Base-by-base conservation (phyloP, 2,329 filamentous ascomycete genomes). In the Graphilbum fragrans region DNA sequence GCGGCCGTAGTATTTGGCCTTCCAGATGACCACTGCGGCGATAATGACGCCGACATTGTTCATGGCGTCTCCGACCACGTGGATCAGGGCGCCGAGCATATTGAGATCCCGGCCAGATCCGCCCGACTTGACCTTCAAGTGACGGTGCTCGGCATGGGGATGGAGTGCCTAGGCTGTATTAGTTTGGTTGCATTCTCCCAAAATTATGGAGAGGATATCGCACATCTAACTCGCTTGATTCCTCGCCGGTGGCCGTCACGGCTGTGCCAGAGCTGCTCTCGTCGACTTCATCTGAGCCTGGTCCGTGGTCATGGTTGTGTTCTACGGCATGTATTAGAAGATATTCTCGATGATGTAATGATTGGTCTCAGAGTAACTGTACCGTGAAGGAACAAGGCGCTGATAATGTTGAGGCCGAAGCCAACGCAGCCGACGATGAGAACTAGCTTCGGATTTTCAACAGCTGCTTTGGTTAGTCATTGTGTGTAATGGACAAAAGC, bases 11-110 rank as follows among this genome's bases (percentile, higher is more conserved):
- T 70, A 75, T 23, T 67, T 54, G 0, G 70, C 64, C 43, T 77
- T 64, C 82, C 80, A 86, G 55, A 87, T 81, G 25, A 85, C 65
- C 2, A 80, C 52, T 0, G 79, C 80, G 1, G 81, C 72, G 29
- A 80, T 63, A 38, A 86, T 85, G 45, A 88, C 82, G 10, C 81
- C 82, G 11, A 86, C 57, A 50, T 88, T 88, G 60, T 86, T 87
- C 47, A 82, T 66, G 5, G 80, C 80, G 52, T 88, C 83, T 25
- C 81, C 78, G 3, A 83, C 52, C 21, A 87, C 72, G 51, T 88
- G 83, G 14, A 84, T 59, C 11, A 87, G 53, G 1, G 84, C 80
- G 2, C 78, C 82, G 46, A 82, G 61, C 65, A 85, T 80, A 11
- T 77, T 80, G n/a, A 87, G 63, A 53, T 87, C 78, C 43, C 65